These are phyloP conservation scores for Byssoonygena ceratinophila DNA, from an alignment of 2,329 filamentous ascomycete genomes.

Conservation along the genomic window DNA sequence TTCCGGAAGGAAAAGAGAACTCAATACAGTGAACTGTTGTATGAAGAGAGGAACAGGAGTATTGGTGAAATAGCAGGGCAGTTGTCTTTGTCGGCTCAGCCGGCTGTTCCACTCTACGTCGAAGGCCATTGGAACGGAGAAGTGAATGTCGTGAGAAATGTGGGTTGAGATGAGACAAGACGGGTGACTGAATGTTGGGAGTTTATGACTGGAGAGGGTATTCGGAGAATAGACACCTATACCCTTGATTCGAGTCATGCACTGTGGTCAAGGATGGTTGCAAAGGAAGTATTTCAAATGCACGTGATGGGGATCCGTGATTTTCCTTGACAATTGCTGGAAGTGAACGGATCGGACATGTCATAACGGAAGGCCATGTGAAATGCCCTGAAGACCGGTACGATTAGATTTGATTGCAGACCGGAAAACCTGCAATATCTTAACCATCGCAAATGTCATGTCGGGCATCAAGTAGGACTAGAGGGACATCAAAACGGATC, in stretches of 20 bases:
- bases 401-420: not conserved
- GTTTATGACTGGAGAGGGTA: too few relatives aligned
- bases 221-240: too few relatives aligned
- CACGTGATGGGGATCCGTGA: too few relatives aligned
- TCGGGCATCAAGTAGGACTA: not conserved
- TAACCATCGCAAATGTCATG: not conserved
- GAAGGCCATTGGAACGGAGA: conserved; percentile 52
- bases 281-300: too few relatives aligned
- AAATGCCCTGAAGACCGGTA: too few relatives aligned
- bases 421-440: not conserved
- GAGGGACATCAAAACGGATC: conserved; percentile 7
- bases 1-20: conserved; percentile 46
- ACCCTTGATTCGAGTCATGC: too few relatives aligned
- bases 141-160: conserved; percentile 42
- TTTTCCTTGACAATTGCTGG: not conserved
- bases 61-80: not conserved
- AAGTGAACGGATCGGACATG: too few relatives aligned
- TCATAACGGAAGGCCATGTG: too few relatives aligned
- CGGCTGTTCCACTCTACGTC: conserved; percentile 28
- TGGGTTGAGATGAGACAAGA: not conserved
- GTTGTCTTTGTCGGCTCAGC: conserved; percentile 14
- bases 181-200: not conserved
- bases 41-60: conserved; percentile 15
- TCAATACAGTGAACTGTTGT: conserved; percentile 35
- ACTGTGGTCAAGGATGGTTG: too few relatives aligned